Conservation (phyloP, 441 rosid species). For the Croton laevigatus region DNA sequence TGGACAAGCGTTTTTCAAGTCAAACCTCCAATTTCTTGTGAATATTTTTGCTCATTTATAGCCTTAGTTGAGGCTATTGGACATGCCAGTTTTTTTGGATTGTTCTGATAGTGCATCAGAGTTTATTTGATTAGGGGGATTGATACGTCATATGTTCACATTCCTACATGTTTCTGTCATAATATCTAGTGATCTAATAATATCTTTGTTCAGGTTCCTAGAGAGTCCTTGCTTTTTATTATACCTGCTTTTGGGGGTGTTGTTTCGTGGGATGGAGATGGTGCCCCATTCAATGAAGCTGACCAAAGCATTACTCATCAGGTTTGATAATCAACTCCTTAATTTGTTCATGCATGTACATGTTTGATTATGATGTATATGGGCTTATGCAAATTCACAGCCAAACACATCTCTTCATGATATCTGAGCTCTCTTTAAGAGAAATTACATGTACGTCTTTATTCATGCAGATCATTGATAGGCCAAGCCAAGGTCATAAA, state of each 20-base stretch:
- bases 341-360: neutral
- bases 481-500: constrained; percentile 78
- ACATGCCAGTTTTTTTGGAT: no score
- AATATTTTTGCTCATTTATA: no score
- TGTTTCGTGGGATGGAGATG: constrained; percentile 97
- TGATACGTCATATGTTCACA: constrained; percentile 1
- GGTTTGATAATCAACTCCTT: constrained; percentile 39
- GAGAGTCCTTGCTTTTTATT: constrained; percentile 84
- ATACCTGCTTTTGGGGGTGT: constrained; percentile 91
- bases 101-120: no score
- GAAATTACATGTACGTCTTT: constrained; percentile 2
- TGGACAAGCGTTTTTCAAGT: no score
- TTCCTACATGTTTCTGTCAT: neutral
- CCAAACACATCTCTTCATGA: neutral
- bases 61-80: no score
- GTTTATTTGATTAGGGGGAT: neutral
- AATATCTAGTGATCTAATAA: neutral
- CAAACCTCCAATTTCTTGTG: no score
- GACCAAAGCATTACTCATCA: constrained; percentile 87
- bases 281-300: constrained; percentile 74
- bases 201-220: constrained; percentile 57
- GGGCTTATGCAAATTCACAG: no score
- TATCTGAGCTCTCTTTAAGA: constrained; percentile 1
- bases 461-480: constrained; percentile 70
- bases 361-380: neutral